Conservation (phyloP, 2,329 filamentous ascomycete species). For the Neophaeococcomyces mojaviensis region DNA sequence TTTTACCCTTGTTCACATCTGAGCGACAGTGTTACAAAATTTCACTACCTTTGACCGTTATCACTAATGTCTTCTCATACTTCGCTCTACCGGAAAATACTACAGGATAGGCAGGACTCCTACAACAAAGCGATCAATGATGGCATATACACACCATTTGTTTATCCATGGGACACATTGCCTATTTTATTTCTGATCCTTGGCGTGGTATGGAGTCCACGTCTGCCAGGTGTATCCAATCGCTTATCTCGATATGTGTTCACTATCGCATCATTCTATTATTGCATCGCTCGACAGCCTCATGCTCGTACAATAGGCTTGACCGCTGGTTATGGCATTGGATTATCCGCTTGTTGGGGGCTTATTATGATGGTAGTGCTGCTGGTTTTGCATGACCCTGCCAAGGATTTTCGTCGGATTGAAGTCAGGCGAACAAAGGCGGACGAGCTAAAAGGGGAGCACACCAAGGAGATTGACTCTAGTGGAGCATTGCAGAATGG, state of each 20-base stretch:
- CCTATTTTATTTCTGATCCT: conserved; percentile 18
- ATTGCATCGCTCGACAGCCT: conserved; percentile 1
- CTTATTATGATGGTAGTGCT: conserved; percentile 47
- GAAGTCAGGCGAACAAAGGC: background rate
- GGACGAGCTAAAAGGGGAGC: background rate
- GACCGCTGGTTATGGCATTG: conserved; percentile 48
- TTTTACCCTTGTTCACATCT: too few species aligned
- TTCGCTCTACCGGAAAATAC: conserved; percentile 33
- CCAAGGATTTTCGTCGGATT: conserved; percentile 24
- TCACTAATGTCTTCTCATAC: background rate
- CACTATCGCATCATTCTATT: background rate
- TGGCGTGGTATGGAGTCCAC: conserved; percentile 14
- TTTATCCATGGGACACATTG: conserved; percentile 22
- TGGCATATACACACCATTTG: conserved; percentile 18
- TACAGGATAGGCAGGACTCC: conserved; percentile 15
- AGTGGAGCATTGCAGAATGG: background rate
- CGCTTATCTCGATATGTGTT: background rate
- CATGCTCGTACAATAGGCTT: conserved; percentile 38
- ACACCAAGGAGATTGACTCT: background rate
- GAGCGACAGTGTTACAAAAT: too few species aligned
- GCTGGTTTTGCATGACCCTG: conserved; percentile 49
- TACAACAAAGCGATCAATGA: conserved; percentile 15
- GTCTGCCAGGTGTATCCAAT: conserved; percentile 4
- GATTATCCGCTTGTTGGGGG: conserved; percentile 48
- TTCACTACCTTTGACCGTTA: too few species aligned